Base-by-base conservation (phyloP, 1,139 yeast species). In the Chernovozyma aurita region DNA sequence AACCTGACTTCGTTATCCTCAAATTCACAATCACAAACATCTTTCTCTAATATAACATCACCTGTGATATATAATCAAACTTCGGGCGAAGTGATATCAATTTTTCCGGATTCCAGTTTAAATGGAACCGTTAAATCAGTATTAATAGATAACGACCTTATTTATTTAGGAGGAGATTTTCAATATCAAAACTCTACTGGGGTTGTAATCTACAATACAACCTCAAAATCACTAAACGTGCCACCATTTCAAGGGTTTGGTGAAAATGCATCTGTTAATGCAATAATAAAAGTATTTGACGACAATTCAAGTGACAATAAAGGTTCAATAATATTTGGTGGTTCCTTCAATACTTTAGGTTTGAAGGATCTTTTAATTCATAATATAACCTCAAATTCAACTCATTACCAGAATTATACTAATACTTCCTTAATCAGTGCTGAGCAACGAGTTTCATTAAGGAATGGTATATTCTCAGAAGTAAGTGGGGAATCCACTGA, bases 101-200 rank as follows among this genome's bases (percentile, higher is more conserved):
- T 84, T 16, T 53, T 66, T 36, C 70, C 63, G 28, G 30, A 45
- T 48, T 47, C 40, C 43, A 45, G 43, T 49, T 49, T 43, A 57
- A 47, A 61, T 28, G 94, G 95, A 1, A 49, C 65, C 0, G 76
- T 84, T 4, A 61, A 59, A 17, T 63, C 85, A 0, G 65, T 80
- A 1, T 71, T 65, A 49, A 49, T 63, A 2, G 75, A 72, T 41
- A 58, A 62, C 24, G 63, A 72, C 14, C 45, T 74, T 18, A 70
- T 88, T 0, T 88, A 85, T 52, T 71, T 86, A 36, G 98, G 97
- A 9, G 98, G 98, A 20, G 68, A 76, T 42, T 78, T 92, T 48
- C 57, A 70, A 13, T 81, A 59, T 50, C 65, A 76, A 40, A 59
- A 67, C 29, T 70, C 84, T 0, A 60, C 72, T 42, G 85, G 92